These are phyloP conservation scores for Apiosordaria backusii DNA, from an alignment of 495 filamentous ascomycete species.

Conservation along the genomic window DNA sequence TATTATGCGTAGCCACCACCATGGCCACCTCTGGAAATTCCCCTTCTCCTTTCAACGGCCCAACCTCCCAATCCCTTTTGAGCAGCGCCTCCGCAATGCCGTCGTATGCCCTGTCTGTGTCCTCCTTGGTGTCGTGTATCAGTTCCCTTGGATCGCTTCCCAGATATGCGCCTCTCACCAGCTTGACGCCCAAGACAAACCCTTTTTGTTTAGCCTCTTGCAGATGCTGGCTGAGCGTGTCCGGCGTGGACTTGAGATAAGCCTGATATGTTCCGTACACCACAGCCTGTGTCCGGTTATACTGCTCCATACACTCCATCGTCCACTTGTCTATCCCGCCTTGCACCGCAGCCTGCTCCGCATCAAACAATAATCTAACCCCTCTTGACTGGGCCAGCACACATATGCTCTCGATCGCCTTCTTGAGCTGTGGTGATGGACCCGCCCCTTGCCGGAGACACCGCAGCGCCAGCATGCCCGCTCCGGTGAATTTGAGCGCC, in stretches of 20 bases:
- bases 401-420: constrained; percentile 73
- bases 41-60: constrained; percentile 42
- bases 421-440: constrained; percentile 59
- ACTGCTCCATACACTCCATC: constrained; percentile 67
- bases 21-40: constrained; percentile 64
- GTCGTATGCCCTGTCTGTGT: constrained; percentile 57
- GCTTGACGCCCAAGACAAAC: constrained; percentile 82
- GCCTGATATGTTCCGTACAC: constrained; percentile 76
- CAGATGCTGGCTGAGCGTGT: constrained; percentile 63
- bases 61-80: constrained; percentile 42
- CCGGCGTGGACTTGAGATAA: constrained; percentile 71
- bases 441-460: constrained; percentile 54
- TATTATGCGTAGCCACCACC: constrained; percentile 90
- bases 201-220: constrained; percentile 59
- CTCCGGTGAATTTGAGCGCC: constrained; percentile 91
- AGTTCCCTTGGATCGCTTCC: constrained; percentile 71
- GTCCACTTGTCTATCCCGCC: constrained; percentile 84
- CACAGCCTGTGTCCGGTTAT: constrained; percentile 58
- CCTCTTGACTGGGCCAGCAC: constrained; percentile 65
- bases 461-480: constrained; percentile 70
- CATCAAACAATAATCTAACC: constrained; percentile 80
- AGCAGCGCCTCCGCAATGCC: constrained; percentile 38
- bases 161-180: constrained; percentile 90
- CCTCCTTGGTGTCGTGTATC: constrained; percentile 75
- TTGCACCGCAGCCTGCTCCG: constrained; percentile 80